Evolutionary conservation across 2,329 filamentous ascomycete species (phyloP).

Genomic region (Orbilia blumenaviensis): DNA sequence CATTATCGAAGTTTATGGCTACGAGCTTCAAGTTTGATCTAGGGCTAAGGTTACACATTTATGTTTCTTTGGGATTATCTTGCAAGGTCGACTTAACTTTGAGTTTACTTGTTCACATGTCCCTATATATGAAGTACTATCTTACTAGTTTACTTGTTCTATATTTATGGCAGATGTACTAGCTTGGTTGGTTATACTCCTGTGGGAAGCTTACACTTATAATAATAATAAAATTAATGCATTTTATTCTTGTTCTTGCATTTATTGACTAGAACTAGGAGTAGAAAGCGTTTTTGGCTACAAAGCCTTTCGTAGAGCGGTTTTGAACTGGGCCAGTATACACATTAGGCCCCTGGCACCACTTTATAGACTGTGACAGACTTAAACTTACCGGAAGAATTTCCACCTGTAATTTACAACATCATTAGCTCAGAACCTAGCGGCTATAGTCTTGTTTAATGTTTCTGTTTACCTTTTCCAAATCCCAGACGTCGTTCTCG

Average conservation of each 20-base stretch:
- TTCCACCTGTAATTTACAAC: slow-evolving; percentile 21
- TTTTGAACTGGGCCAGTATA: slow-evolving; percentile 26
- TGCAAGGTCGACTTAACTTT: too few relatives aligned
- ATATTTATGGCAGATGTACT: too few relatives aligned
- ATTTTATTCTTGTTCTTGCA: neutral
- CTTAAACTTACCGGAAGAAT: slow-evolving; percentile 29
- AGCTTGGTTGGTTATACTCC: neutral
- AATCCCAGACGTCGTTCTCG: slow-evolving; percentile 50
- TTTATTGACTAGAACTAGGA: neutral
- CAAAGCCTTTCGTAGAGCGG: slow-evolving; percentile 35
- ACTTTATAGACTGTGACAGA: too few relatives aligned
- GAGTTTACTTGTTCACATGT: too few relatives aligned
- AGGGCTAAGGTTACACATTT: neutral
- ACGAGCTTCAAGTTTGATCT: neutral
- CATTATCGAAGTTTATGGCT: neutral
- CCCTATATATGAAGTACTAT: too few relatives aligned
- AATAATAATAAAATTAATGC: neutral
- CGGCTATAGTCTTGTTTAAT: neutral
- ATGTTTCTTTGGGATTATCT: too few relatives aligned
- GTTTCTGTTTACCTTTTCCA: slow-evolving; percentile 29
- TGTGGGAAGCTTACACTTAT: neutral
- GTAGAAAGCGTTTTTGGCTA: too few relatives aligned
- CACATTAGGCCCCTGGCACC: neutral
- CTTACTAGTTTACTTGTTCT: too few relatives aligned
- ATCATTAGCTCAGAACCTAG: neutral